These are phyloP conservation scores for Termitomyces heimii DNA, from an alignment of 768 basidiomycete species.

Conservation along the genomic window DNA sequence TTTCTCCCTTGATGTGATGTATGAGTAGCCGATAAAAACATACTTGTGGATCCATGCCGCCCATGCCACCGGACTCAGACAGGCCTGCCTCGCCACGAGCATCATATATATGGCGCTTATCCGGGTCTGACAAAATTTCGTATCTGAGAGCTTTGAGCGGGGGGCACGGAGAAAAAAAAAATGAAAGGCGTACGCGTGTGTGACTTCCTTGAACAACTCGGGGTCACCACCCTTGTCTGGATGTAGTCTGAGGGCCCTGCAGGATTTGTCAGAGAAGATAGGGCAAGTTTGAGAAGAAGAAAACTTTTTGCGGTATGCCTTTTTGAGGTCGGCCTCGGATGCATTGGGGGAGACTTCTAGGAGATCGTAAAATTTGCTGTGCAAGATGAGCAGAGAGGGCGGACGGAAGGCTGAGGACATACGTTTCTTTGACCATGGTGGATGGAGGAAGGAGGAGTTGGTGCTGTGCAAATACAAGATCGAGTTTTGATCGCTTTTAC, in stretches of 20 bases:
- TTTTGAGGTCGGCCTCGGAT: constrained; percentile 84
- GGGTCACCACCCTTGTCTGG: constrained; percentile 96
- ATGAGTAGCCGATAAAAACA: constrained; percentile 13
- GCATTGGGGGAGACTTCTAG: constrained; percentile 79
- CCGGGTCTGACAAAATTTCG: constrained; percentile 86
- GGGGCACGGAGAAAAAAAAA: constrained; percentile 5
- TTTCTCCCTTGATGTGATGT: not conserved
- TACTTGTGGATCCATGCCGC: constrained; percentile 95
- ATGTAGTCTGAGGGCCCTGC: constrained; percentile 77
- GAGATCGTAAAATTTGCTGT: constrained; percentile 88
- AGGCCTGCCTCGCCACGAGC: constrained; percentile 89
- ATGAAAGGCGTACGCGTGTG: constrained; percentile 69
- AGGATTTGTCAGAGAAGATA: constrained; percentile 7
- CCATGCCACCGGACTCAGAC: constrained; percentile 82
- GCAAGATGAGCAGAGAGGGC: constrained; percentile 2
- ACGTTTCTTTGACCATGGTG: constrained; percentile 72
- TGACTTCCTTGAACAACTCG: constrained; percentile 96
- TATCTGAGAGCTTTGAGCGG: constrained; percentile 46
- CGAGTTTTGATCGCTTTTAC: constrained; percentile 23
- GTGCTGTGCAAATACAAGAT: constrained; percentile 8
- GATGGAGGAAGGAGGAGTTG: constrained; percentile 15
- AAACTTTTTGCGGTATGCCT: constrained; percentile 93
- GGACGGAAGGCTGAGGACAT: constrained; percentile 15
- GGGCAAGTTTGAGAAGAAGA: not conserved
- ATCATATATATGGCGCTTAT: constrained; percentile 82